A percentile compares a stretch with the other conserved stretches of the same genome.
Conservation (phyloP, 2,329 filamentous ascomycete genomes). For the Sporothrix euskadiensis region DNA sequence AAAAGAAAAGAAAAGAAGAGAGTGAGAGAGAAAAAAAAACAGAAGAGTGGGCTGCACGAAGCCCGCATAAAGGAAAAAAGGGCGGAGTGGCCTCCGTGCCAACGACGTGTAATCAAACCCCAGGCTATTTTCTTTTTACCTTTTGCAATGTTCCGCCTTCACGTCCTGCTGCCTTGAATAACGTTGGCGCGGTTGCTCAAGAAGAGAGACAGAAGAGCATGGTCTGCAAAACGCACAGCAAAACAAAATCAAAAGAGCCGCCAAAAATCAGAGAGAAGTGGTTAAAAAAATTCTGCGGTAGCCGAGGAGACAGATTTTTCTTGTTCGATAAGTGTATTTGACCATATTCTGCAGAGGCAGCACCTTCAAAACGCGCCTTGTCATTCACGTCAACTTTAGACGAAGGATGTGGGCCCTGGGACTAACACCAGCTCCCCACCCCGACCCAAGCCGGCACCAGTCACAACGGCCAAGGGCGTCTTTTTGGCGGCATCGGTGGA, state of each 20-base stretch:
- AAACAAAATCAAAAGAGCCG: not conserved
- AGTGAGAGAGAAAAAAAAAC: not conserved
- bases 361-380: not conserved
- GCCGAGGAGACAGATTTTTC: too few species aligned
- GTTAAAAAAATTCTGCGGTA: too few species aligned
- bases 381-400: not conserved
- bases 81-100: not conserved
- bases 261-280: not conserved
- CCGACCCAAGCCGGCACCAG: constrained; percentile 12
- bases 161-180: not conserved
- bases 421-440: constrained; percentile 1
- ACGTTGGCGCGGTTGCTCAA: not conserved
- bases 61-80: not conserved
- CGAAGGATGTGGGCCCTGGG: not conserved
- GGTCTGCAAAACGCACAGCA: not conserved
- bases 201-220: not conserved
- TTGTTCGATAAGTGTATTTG: too few species aligned
- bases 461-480: constrained; percentile 2
- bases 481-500: not conserved
- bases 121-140: not conserved
- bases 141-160: not conserved
- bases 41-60: not conserved
- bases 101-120: constrained; percentile 6
- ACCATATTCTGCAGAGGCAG: not conserved
- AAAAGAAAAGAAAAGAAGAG: not conserved